Evolutionary conservation across 2,329 filamentous ascomycete genomes (phyloP).

Genomic region (Albophoma yamanashiensis): DNA sequence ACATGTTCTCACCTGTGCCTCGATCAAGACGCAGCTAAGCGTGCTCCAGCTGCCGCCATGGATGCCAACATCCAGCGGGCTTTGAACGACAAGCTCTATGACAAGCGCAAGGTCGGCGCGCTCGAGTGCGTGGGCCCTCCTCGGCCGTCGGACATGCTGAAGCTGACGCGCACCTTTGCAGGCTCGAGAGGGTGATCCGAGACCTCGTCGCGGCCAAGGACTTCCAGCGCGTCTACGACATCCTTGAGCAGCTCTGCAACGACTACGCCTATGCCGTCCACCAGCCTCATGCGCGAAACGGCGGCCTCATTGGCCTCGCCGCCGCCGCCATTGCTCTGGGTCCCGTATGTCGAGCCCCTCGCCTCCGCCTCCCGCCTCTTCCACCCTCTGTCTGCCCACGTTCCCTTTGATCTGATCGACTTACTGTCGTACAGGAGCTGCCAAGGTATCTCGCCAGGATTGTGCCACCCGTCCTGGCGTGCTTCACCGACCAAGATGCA

Average conservation of each 20-base stretch:
- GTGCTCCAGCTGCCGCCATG: conserved; percentile 41
- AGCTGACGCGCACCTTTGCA: conserved; percentile 25
- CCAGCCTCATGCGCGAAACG: conserved; percentile 92
- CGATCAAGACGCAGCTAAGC: not conserved
- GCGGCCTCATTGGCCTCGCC: conserved; percentile 87
- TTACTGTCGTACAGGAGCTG: conserved; percentile 52
- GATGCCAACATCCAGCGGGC: conserved; percentile 82
- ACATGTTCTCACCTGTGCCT: not conserved
- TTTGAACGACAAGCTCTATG: conserved; percentile 96
- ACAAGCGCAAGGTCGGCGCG: conserved; percentile 92
- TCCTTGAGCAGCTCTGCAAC: conserved; percentile 92
- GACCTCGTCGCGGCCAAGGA: conserved; percentile 70
- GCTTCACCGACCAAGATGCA: conserved; percentile 97
- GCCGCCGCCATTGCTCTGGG: conserved; percentile 93
- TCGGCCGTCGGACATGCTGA: not conserved
- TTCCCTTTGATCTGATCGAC: not conserved
- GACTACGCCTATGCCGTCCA: conserved; percentile 97
- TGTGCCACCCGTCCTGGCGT: conserved; percentile 90
- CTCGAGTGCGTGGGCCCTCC: conserved; percentile 62
- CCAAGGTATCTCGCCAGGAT: conserved; percentile 88
- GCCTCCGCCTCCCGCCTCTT: not conserved
- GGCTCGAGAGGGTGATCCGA: conserved; percentile 82
- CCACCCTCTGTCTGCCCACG: not conserved
- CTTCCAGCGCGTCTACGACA: conserved; percentile 68
- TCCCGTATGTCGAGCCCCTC: conserved; percentile 48